Conservation (phyloP, 495 filamentous ascomycete genomes). For the Neurospora cerealis region DNA sequence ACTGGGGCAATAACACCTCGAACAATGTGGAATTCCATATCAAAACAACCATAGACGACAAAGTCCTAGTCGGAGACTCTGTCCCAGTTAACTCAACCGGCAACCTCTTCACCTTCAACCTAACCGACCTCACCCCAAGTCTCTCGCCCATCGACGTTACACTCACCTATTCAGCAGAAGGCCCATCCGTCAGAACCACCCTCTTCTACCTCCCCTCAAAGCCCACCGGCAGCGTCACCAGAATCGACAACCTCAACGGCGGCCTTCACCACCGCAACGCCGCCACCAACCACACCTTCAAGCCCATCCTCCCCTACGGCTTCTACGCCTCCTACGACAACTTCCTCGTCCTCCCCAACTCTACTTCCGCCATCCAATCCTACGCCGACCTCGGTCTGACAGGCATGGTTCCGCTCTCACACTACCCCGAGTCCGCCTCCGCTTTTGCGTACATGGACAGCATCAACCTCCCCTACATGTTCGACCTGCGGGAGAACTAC, state of each 20-base stretch:
- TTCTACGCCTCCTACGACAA: conserved; percentile 53
- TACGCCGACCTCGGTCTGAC: conserved; percentile 41
- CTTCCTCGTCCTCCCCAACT: conserved; percentile 36
- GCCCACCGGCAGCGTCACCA: conserved; percentile 47
- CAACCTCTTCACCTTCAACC: conserved; percentile 37
- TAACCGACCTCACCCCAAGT: conserved; percentile 35
- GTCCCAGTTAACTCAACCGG: conserved; percentile 38
- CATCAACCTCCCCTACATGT: conserved; percentile 52
- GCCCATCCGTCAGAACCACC: conserved; percentile 17
- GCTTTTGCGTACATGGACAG: conserved; percentile 47
- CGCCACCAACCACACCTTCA: conserved; percentile 24
- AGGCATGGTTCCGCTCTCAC: conserved; percentile 31
- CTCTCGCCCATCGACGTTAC: conserved; percentile 35
- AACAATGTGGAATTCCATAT: conserved; percentile 29
- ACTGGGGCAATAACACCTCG: conserved; percentile 25
- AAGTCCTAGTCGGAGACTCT: conserved; percentile 25
- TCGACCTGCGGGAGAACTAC: conserved; percentile 53
- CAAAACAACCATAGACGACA: conserved; percentile 18
- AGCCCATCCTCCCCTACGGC: conserved; percentile 51
- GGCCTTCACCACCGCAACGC: conserved; percentile 36
- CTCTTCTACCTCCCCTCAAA: conserved; percentile 50
- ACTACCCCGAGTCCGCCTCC: conserved; percentile 28
- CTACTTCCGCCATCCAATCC: conserved; percentile 31
- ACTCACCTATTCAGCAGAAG: conserved; percentile 26
- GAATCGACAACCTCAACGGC: conserved; percentile 52